phyloP scores from a whole-genome alignment of 495 filamentous ascomycete genomes.

The Xylaria castorea region DNA sequence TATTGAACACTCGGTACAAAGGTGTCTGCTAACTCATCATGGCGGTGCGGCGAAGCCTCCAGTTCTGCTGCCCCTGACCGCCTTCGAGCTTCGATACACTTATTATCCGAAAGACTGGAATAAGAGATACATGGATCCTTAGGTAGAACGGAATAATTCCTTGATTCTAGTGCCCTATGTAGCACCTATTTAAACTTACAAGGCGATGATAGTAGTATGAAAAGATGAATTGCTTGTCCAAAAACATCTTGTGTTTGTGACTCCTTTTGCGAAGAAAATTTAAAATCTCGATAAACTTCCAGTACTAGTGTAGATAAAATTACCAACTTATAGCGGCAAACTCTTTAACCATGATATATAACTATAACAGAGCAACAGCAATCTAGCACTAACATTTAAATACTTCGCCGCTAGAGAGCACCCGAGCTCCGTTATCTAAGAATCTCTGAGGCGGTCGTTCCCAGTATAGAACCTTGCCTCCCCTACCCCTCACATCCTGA shows the following conservation, averaged over 20 bases:
- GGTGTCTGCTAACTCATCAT: too few relatives aligned
- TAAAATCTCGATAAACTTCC: neutral
- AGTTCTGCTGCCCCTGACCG: too few relatives aligned
- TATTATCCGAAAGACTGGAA: neutral
- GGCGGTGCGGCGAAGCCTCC: too few relatives aligned
- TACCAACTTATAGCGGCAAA: neutral
- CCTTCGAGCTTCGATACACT: too few relatives aligned
- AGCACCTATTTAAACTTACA: too few relatives aligned
- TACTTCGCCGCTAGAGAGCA: conserved; percentile 4
- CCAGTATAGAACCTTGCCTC: conserved; percentile 4
- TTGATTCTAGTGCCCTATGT: neutral
- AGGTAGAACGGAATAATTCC: neutral
- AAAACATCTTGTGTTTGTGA: neutral
- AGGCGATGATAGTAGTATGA: neutral
- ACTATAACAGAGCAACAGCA: neutral
- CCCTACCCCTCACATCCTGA: conserved; percentile 7
- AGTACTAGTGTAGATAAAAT: neutral
- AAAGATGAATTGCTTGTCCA: neutral
- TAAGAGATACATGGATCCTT: too few relatives aligned
- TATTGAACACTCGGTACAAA: too few relatives aligned
- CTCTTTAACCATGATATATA: neutral
- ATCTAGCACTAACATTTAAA: neutral
- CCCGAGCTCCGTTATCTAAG: neutral
- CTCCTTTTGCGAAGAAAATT: neutral
- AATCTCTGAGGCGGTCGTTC: conserved; percentile 13